These are phyloP conservation scores for Podospora appendiculata DNA, from an alignment of 495 filamentous ascomycete genomes.

Conservation along the genomic window DNA sequence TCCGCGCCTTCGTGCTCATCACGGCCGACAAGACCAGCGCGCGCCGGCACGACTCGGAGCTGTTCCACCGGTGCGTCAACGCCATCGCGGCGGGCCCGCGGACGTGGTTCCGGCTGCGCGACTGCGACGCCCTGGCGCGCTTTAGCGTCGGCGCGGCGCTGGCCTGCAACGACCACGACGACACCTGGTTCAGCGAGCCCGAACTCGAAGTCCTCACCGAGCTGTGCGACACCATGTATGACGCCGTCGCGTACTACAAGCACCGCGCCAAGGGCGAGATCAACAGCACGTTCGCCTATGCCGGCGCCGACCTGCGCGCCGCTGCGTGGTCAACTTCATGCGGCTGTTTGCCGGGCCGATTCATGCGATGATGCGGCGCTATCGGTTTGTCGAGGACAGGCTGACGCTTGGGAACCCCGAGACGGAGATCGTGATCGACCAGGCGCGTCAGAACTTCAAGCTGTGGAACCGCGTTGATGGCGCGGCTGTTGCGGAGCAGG, in stretches of 20 bases:
- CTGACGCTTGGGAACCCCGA: conserved; percentile 10
- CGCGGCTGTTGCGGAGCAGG: not conserved
- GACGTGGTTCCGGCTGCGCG: conserved; percentile 15
- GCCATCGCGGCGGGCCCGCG: conserved; percentile 6
- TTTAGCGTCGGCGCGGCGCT: conserved; percentile 12
- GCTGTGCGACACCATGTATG: conserved; percentile 13
- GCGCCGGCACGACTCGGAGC: not conserved
- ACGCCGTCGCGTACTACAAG: conserved; percentile 16
- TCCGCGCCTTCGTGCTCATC: conserved; percentile 8
- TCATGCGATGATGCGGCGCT: conserved; percentile 17
- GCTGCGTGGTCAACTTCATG: conserved; percentile 9
- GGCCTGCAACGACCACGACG: conserved; percentile 8
- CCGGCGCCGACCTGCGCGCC: not conserved
- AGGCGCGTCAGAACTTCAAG: conserved; percentile 10
- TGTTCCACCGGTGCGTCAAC: conserved; percentile 16
- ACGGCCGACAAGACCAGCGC: conserved; percentile 10
- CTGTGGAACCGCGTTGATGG: conserved; percentile 13
- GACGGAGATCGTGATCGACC: conserved; percentile 6
- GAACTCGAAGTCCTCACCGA: conserved; percentile 11
- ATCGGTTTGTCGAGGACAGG: conserved; percentile 17
- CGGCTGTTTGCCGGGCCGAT: conserved; percentile 15
- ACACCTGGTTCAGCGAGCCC: conserved; percentile 13
- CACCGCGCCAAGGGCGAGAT: conserved; percentile 18
- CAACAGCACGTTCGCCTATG: conserved; percentile 16
- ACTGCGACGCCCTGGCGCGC: conserved; percentile 12